Conservation (phyloP, 441 rosid genomes). For the Gossypium lobatum region DNA sequence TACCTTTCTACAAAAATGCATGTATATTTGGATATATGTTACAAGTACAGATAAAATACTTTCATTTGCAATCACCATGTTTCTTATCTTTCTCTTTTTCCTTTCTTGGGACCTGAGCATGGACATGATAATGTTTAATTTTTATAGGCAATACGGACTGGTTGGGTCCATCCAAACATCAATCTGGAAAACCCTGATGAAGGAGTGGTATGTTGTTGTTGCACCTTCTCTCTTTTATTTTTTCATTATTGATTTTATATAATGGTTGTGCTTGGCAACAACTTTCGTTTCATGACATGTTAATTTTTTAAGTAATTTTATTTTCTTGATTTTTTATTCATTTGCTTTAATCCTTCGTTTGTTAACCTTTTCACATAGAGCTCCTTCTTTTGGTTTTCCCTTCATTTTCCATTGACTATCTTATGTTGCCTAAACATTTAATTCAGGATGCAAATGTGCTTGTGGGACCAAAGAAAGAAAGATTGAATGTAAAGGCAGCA, state of each 20-base stretch:
- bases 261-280: neutral
- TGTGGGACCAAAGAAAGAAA: conserved; percentile 90
- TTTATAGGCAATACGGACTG: conserved; percentile 82
- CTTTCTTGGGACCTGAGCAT: neutral
- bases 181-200: conserved; percentile 83
- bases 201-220: conserved; percentile 64
- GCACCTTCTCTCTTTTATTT: neutral
- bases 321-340: too few species aligned
- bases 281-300: too few species aligned
- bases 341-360: too few species aligned
- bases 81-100: neutral
- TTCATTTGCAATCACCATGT: neutral
- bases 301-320: too few species aligned
- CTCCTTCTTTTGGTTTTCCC: too few species aligned
- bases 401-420: neutral
- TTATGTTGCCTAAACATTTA: conserved; percentile 15
- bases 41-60: neutral
- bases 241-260: neutral
- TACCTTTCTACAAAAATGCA: neutral
- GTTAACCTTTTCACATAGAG: neutral
- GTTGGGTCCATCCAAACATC: conserved; percentile 97
- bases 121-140: conserved; percentile 9
- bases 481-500: conserved; percentile 73
- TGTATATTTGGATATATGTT: neutral
- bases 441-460: conserved; percentile 67